phyloP scores from a whole-genome alignment of 805 yeast genomes.

The Suhomyces emberorum region DNA sequence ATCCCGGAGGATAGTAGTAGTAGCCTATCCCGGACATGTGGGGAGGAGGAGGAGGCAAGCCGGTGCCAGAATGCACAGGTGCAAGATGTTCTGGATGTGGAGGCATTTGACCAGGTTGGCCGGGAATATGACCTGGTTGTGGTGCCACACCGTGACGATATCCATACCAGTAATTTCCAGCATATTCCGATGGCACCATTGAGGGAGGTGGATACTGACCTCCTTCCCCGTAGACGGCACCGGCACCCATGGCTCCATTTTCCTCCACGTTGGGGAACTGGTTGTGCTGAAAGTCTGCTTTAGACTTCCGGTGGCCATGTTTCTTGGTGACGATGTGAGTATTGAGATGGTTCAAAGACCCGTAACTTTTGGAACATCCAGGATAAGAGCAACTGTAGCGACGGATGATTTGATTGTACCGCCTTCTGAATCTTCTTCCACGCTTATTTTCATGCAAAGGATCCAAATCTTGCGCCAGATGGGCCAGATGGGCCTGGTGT shows the following conservation, averaged over 20 bases:
- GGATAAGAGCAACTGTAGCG: slow-evolving; percentile 32
- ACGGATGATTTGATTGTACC: slow-evolving; percentile 35
- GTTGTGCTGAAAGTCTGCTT: slow-evolving; percentile 35
- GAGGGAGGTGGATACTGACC: slow-evolving; percentile 3
- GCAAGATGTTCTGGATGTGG: not conserved
- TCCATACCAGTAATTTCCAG: slow-evolving; percentile 16
- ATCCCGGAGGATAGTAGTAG: slow-evolving; percentile 4
- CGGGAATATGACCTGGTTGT: not conserved
- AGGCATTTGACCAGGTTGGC: not conserved
- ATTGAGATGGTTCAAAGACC: slow-evolving; percentile 41
- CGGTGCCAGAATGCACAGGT: not conserved
- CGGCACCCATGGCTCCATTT: not conserved
- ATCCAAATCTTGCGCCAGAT: slow-evolving; percentile 12
- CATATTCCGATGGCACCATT: slow-evolving; percentile 7
- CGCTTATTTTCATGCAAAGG: slow-evolving; percentile 20
- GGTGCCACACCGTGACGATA: slow-evolving; percentile 8
- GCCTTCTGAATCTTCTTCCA: slow-evolving; percentile 33
- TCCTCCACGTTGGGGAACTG: slow-evolving; percentile 8
- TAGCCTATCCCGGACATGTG: not conserved
- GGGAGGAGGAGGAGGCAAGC: slow-evolving; percentile 5
- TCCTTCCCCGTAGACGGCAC: slow-evolving; percentile 1
- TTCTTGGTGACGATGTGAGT: slow-evolving; percentile 45
- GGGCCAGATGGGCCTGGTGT: slow-evolving; percentile 1
- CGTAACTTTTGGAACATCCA: slow-evolving; percentile 42
- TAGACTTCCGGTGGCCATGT: slow-evolving; percentile 42